Evolutionary conservation across 805 yeast genomes (phyloP).

Genomic region (Metschnikowia gruessii): DNA sequence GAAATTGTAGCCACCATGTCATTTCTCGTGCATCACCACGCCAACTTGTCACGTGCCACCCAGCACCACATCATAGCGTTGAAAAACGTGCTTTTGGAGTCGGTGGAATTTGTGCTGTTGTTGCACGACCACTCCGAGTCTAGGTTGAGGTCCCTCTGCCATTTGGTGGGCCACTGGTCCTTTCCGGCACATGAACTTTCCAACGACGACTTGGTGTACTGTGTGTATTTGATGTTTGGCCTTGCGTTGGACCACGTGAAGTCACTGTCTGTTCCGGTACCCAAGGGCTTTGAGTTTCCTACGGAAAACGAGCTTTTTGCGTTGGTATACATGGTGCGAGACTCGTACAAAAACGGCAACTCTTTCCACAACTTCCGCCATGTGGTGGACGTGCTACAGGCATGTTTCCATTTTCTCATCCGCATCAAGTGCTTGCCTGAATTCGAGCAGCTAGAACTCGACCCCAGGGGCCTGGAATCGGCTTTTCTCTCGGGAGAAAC

Average conservation of each 20-base stretch:
- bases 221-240: slow-evolving; percentile 54
- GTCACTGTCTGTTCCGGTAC: slow-evolving; percentile 7
- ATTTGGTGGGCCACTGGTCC: slow-evolving; percentile 57
- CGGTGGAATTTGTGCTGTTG: slow-evolving; percentile 31
- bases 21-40: slow-evolving; percentile 24
- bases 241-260: slow-evolving; percentile 36
- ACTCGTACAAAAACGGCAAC: slow-evolving; percentile 78
- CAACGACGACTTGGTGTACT: slow-evolving; percentile 62
- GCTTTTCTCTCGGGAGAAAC: slow-evolving; percentile 12
- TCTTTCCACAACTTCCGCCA: slow-evolving; percentile 95
- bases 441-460: slow-evolving; percentile 34
- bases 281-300: slow-evolving; percentile 17
- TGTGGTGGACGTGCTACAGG: slow-evolving; percentile 94
- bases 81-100: slow-evolving; percentile 26
- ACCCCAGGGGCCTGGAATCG: slow-evolving; percentile 33
- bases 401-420: slow-evolving; percentile 64
- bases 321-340: slow-evolving; percentile 65
- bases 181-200: slow-evolving; percentile 66
- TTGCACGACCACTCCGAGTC: slow-evolving; percentile 24
- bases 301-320: slow-evolving; percentile 47
- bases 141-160: slow-evolving; percentile 31
- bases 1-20: slow-evolving; percentile 39
- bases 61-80: slow-evolving; percentile 22
- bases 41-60: slow-evolving; percentile 26
- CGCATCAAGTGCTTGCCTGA: slow-evolving; percentile 39